A percentile compares a stretch with the other conserved stretches of the same genome.
Conservation (phyloP, 2,329 filamentous ascomycete genomes). For the Cordyceps fumosorosea region DNA sequence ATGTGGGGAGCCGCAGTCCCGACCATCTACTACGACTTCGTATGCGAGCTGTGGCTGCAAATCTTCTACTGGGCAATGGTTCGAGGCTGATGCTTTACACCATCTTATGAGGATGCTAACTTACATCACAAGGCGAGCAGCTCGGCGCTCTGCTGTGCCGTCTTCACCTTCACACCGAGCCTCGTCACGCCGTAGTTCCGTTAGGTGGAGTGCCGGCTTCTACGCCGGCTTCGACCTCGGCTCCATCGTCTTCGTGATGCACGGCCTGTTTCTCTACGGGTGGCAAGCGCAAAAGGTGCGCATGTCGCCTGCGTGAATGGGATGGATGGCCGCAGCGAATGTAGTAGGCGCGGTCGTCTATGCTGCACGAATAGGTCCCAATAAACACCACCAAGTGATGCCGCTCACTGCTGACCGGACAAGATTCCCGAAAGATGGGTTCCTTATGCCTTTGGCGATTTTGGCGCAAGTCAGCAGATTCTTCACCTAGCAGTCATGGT, state of each 20-base stretch:
- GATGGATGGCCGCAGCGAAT: constrained; percentile 15
- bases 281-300: constrained; percentile 16
- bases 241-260: constrained; percentile 15
- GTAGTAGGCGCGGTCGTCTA: constrained; percentile 14
- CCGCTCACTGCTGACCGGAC: background rate
- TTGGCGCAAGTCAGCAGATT: constrained; percentile 15
- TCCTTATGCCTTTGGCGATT: constrained; percentile 12
- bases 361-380: constrained; percentile 11
- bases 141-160: constrained; percentile 12
- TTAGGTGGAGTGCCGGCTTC: constrained; percentile 13
- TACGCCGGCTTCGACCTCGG: constrained; percentile 17
- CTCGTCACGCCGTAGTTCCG: constrained; percentile 14
- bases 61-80: constrained; percentile 16
- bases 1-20: constrained; percentile 12
- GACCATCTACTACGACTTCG: constrained; percentile 15
- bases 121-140: background rate
- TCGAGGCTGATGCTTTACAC: background rate
- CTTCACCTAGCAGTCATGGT: constrained; percentile 13
- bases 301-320: constrained; percentile 16
- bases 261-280: constrained; percentile 13
- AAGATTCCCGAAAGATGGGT: constrained; percentile 13
- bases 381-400: background rate
- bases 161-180: constrained; percentile 14
- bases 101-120: background rate
- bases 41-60: constrained; percentile 14